phyloP scores from a whole-genome alignment of 1,139 yeast species.

The Yamadazyma sp. region DNA sequence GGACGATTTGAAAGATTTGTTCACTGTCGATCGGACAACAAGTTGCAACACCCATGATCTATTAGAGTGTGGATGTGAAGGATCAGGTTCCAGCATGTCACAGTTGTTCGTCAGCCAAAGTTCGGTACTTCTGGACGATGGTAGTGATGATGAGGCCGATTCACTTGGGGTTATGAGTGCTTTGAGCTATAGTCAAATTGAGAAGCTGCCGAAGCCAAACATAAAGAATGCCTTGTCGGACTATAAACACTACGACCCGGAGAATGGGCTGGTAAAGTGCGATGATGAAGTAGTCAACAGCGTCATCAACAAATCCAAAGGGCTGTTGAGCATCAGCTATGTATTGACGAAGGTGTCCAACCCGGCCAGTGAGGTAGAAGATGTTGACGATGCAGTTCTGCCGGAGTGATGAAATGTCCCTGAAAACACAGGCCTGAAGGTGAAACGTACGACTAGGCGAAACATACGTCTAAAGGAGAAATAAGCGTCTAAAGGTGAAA shows the following conservation, averaged over 20 bases:
- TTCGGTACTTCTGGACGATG: background rate
- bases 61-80: conserved; percentile 69
- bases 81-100: conserved; percentile 36
- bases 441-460: too few species aligned
- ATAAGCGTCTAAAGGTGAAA: too few species aligned
- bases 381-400: too few species aligned
- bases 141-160: conserved; percentile 10
- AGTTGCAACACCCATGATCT: conserved; percentile 80
- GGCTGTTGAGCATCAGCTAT: conserved; percentile 11
- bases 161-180: conserved; percentile 53
- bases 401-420: too few species aligned
- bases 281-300: conserved; percentile 13
- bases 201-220: conserved; percentile 30
- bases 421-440: too few species aligned
- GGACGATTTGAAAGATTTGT: conserved; percentile 72
- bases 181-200: conserved; percentile 38
- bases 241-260: conserved; percentile 62
- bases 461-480: too few species aligned
- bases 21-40: conserved; percentile 55
- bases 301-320: conserved; percentile 8
- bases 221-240: conserved; percentile 60
- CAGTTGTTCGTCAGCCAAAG: background rate
- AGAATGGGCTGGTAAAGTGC: conserved; percentile 1
- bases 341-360: conserved; percentile 16
- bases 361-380: conserved; percentile 3